A percentile compares a stretch with the other conserved stretches of the same genome.
Evolutionary conservation across 345 rosid species (phyloP).

Genomic region (Psidium guajava): DNA sequence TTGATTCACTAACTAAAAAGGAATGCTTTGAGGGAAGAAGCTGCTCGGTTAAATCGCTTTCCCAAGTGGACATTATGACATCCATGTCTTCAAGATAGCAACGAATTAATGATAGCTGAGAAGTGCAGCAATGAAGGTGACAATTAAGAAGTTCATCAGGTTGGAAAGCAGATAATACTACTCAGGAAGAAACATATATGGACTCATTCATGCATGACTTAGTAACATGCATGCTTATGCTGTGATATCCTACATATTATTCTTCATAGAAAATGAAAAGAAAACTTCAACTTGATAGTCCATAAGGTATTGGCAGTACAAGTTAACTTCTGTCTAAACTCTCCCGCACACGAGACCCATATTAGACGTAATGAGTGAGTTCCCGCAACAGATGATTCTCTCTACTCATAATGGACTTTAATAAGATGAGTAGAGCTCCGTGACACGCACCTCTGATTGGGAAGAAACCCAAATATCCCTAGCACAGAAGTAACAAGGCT

Average conservation of each 20-base stretch:
- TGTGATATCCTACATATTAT: neutral
- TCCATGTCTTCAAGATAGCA: conserved; percentile 39
- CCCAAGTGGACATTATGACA: conserved; percentile 19
- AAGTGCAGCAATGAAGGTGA: neutral
- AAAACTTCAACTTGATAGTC: neutral
- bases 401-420: neutral
- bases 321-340: neutral
- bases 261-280: neutral
- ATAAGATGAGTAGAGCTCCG: neutral
- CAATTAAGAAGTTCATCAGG: neutral
- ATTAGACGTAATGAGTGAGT: neutral
- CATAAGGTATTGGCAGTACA: neutral
- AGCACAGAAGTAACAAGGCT: neutral
- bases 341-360: neutral
- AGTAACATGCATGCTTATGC: neutral
- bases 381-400: neutral
- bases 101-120: conserved; percentile 38
- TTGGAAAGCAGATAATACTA: neutral
- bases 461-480: neutral
- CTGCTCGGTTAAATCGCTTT: conserved; percentile 17
- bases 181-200: neutral
- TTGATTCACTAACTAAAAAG: conserved; percentile 25
- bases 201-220: neutral
- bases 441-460: neutral
- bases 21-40: conserved; percentile 35